Conservation (phyloP, 106 monocot genomes). For the Dendrobium huoshanense region DNA sequence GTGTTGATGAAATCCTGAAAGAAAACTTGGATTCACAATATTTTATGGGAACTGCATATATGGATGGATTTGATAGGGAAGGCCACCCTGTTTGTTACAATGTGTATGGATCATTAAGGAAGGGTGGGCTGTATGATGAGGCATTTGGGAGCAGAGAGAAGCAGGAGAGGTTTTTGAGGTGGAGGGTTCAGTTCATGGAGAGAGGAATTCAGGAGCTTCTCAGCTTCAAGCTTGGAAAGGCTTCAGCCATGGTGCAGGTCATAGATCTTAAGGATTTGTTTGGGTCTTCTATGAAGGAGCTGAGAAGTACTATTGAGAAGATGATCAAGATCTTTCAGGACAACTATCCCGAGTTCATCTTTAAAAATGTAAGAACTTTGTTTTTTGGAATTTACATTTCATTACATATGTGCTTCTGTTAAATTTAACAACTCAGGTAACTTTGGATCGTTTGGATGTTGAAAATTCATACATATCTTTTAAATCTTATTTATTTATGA, state of each 20-base stretch:
- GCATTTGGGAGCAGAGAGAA: conserved; percentile 40
- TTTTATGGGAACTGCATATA: conserved; percentile 12
- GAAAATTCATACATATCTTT: too few species aligned
- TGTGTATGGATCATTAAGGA: conserved; percentile 37
- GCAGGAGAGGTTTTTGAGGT: conserved; percentile 57
- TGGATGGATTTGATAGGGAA: conserved; percentile 34
- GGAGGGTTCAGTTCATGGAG: conserved; percentile 76
- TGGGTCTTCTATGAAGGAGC: conserved; percentile 27
- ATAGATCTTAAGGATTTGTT: conserved; percentile 38
- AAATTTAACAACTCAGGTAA: too few species aligned
- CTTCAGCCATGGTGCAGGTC: conserved; percentile 25
- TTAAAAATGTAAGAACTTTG: conserved; percentile 24
- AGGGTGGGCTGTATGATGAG: conserved; percentile 30
- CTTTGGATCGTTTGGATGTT: too few species aligned
- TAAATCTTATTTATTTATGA: too few species aligned
- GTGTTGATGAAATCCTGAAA: conserved; percentile 28
- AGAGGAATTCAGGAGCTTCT: conserved; percentile 31
- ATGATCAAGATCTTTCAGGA: conserved; percentile 34
- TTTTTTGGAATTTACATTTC: too few species aligned
- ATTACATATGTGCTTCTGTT: too few species aligned
- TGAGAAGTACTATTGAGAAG: conserved; percentile 16
- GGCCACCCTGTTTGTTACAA: conserved; percentile 63
- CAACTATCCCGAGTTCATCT: conserved; percentile 47
- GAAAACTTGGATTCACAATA: conserved; percentile 26
- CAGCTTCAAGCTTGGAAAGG: conserved; percentile 39